phyloP scores from a whole-genome alignment of 2,329 filamentous ascomycete species.

The Hymenoscyphus linearis region DNA sequence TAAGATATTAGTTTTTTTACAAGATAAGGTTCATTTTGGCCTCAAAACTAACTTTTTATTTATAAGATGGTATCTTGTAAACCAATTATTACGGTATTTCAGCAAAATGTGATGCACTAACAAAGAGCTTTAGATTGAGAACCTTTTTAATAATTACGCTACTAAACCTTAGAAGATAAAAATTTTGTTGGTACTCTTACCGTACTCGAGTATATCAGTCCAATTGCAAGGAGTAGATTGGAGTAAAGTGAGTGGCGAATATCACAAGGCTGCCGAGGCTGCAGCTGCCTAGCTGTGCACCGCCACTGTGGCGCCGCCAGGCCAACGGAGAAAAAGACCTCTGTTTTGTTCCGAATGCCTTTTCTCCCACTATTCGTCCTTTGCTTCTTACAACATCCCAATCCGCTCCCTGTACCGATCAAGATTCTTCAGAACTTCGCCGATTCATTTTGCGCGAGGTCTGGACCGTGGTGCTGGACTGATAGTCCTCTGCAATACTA shows the following conservation, averaged over 20 bases:
- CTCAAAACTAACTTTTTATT: too few relatives aligned
- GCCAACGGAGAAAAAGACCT: background rate
- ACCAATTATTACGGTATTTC: too few relatives aligned
- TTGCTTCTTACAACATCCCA: background rate
- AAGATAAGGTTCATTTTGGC: too few relatives aligned
- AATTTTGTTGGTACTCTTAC: too few relatives aligned
- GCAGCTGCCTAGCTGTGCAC: background rate
- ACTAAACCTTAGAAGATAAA: too few relatives aligned
- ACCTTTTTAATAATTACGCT: too few relatives aligned
- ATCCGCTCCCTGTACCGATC: background rate
- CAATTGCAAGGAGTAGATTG: background rate
- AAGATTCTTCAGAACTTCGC: slow-evolving; percentile 1
- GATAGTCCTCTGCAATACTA: background rate
- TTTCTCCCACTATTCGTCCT: background rate
- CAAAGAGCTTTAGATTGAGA: too few relatives aligned
- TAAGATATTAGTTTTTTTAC: too few relatives aligned
- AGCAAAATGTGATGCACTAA: too few relatives aligned
- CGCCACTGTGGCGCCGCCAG: background rate
- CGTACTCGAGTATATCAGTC: too few relatives aligned
- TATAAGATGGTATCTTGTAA: too few relatives aligned
- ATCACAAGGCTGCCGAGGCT: background rate
- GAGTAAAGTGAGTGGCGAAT: background rate
- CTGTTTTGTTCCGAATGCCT: slow-evolving; percentile 1
- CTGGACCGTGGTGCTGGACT: background rate
- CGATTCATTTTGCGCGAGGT: slow-evolving; percentile 1